A percentile compares a stretch with the other conserved stretches of the same genome.
Conservation (phyloP, 495 filamentous ascomycete species). For the Tricharina praecox region DNA sequence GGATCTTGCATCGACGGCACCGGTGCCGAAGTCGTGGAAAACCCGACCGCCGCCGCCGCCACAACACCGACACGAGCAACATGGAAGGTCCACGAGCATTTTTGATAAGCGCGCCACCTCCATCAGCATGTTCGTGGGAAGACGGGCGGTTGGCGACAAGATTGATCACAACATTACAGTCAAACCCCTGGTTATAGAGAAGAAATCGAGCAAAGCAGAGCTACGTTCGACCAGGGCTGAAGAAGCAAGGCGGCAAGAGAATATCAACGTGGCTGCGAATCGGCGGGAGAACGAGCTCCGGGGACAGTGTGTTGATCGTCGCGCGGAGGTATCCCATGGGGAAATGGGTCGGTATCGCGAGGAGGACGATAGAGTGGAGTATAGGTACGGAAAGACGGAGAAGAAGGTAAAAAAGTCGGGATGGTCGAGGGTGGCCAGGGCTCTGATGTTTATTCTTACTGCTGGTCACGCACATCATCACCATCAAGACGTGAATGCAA, state of each 20-base stretch:
- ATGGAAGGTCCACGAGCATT: constrained; percentile 4
- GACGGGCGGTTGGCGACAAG: background rate
- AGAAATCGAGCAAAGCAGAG: background rate
- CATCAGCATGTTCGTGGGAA: background rate
- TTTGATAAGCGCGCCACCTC: constrained; percentile 1
- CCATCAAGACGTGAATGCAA: background rate
- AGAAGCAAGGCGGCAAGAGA: too few relatives aligned
- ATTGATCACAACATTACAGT: background rate
- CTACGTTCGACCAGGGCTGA: too few relatives aligned
- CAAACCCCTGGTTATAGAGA: background rate
- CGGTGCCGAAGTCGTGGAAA: constrained; percentile 8
- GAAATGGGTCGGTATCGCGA: background rate
- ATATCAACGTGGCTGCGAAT: too few relatives aligned
- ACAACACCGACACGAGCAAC: background rate
- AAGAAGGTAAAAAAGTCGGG: background rate
- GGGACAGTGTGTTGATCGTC: background rate
- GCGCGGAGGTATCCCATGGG: background rate
- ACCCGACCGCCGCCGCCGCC: constrained; percentile 1
- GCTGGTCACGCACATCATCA: too few relatives aligned
- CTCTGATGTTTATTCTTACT: background rate
- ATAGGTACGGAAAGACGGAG: background rate
- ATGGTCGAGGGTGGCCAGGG: background rate
- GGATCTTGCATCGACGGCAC: constrained; percentile 10
- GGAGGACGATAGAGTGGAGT: too few relatives aligned
- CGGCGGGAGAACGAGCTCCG: too few relatives aligned